Evolutionary conservation across 1,139 yeast species (phyloP), one percentile per base, ranked within the genome.

Genomic region (Suhomyces bribrorum): DNA sequence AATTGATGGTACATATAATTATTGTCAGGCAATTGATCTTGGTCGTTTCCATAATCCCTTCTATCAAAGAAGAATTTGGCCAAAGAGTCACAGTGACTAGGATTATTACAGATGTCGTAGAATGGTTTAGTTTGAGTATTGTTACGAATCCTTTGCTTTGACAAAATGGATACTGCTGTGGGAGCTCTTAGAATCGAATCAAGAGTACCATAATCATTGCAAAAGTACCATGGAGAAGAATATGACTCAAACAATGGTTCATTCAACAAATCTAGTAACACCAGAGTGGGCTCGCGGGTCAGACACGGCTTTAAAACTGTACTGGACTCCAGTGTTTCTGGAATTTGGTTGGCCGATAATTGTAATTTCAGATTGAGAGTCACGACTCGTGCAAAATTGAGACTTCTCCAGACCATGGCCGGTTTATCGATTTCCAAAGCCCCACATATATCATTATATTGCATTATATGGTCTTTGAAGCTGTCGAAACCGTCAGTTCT

Each of bases 61-160:
- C 52, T 26, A 57, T 57, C 44, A 48, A 54, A 33, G 62, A 49
- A 59, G 38, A 42, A 59, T 50, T 31, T 52, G 2, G 72, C 51
- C 11, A 73, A 61, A 22, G 52, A 54, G 26, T 53, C 60, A 28
- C 70, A 59, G 54, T 84, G 92, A 6, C 56, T 53, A 3, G 48
- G 33, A 33, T 76, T 68, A 31, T 67, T 64, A 52, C 92, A 84
- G 5, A 76, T 73, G 8, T 77, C 77, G 39, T 67, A 62, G 50
- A 78, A 83, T 3, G 78, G 77, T 15, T 61, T 53, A 7, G 55
- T 50, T 1, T 56, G 47, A 0, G 78, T 68, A 20, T 66, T 66
- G 14, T 62, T 38, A 29, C 56, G 53, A 0, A 73, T 67, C 34
- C 75, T 64, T 40, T 76, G 76, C 33, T 61, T 64, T 2, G 73